phyloP scores from a whole-genome alignment of 768 basidiomycete species.

The Daedaleopsis sinensis region DNA sequence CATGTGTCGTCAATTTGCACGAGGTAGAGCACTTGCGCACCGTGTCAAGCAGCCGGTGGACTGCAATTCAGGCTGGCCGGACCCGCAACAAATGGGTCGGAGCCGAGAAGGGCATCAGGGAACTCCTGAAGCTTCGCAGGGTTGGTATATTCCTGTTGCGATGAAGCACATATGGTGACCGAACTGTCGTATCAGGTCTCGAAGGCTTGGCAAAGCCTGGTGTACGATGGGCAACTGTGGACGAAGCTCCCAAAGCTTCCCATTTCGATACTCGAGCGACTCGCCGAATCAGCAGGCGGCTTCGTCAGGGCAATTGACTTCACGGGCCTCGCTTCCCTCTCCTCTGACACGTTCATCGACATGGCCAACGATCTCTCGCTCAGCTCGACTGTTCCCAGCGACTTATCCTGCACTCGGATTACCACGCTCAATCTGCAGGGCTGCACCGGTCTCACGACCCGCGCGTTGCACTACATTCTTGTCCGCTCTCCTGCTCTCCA shows the following conservation, averaged over 20 bases:
- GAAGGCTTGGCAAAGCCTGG: slow-evolving; percentile 71
- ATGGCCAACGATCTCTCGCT: slow-evolving; percentile 59
- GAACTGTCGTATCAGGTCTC: slow-evolving; percentile 58
- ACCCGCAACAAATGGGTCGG: slow-evolving; percentile 76
- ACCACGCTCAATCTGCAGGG: slow-evolving; percentile 73
- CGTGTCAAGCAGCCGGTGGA: slow-evolving; percentile 56
- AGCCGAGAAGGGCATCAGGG: slow-evolving; percentile 69
- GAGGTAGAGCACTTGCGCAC: slow-evolving; percentile 57
- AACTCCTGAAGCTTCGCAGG: slow-evolving; percentile 78
- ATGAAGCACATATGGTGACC: neutral
- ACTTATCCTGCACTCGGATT: slow-evolving; percentile 62
- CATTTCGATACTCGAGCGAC: slow-evolving; percentile 48
- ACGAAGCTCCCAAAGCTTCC: slow-evolving; percentile 57
- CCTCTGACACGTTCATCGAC: slow-evolving; percentile 50
- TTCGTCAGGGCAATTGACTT: slow-evolving; percentile 68
- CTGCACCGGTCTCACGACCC: slow-evolving; percentile 65
- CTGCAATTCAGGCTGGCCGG: slow-evolving; percentile 59
- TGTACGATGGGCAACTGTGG: slow-evolving; percentile 92
- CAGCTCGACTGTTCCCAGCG: slow-evolving; percentile 35
- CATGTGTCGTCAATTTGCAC: slow-evolving; percentile 56
- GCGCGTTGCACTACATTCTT: slow-evolving; percentile 71
- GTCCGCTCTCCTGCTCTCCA: slow-evolving; percentile 62
- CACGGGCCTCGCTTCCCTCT: slow-evolving; percentile 58
- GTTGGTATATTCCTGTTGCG: slow-evolving; percentile 48
- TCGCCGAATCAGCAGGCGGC: slow-evolving; percentile 59